Base-by-base conservation (phyloP, 768 basidiomycete genomes). In the Phanerochaete sordida region DNA sequence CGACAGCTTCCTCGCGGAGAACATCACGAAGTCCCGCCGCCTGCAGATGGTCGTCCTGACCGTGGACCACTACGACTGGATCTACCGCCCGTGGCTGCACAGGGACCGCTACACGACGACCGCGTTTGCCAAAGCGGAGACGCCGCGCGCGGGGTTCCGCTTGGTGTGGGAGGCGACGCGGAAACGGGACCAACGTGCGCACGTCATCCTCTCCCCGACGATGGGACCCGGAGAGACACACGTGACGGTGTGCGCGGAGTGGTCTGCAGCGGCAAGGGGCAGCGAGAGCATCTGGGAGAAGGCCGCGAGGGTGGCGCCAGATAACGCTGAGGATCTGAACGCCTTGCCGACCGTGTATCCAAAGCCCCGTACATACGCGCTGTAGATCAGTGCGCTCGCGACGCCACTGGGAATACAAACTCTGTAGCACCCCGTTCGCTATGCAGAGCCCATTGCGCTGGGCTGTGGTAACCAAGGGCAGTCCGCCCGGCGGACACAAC, bases 21-120 rank as follows among this genome's bases (percentile, higher is more conserved):
- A 39, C 37, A 54, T 5, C 62, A 60, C 28, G 30, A 62, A 28
- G 26, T 67, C n/a, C 49, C 65, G 28, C 61, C 62, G 43, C 57
- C 58, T 70, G 58, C 33, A 37, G 54, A 66, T 70, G 65, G 46
- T 70, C 43, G 64, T 70, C 15, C 53, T 70, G 2, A 68, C 69
- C 12, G 60, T 70, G 23, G 63, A 51, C 23, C 50, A 51, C 16
- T 44, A 55, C 12, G 63, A 63, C 44, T 69, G 63, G 61, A 8
- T 68, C 16, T 44, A 45, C 35, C 64, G 64, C 37, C 65, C 65
- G n/a, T 66, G 64, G 66, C 62, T 65, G 23, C 57, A 64, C 39
- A 57, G 62, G 19, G 23, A 23, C 21, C 50, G 50, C 30, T 51
- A 51, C 30, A 16, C 28, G 16, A 23, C 50, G 19, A 9, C n/a